Base-by-base conservation (phyloP, 1,284 basidiomycete genomes). In the Ustilago shanxiensis region DNA sequence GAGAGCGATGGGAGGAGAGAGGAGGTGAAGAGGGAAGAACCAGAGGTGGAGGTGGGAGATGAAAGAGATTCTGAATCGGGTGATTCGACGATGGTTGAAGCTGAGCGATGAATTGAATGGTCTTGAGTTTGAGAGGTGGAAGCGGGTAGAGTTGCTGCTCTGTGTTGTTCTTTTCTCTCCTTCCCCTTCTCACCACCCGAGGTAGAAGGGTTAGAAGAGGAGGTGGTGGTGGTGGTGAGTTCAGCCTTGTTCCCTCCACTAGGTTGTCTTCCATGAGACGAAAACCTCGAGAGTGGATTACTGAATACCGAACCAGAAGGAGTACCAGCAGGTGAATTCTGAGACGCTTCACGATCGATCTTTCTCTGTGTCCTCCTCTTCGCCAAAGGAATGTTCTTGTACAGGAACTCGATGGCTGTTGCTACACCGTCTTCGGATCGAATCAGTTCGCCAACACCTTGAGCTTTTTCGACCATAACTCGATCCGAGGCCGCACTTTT, bases 391-490 rank as follows among this genome's bases (percentile, higher is more conserved):
- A 80, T 72, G 66, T 80, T 80, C 63, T 61, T 69, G 70, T 76
- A 79, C 64, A 80, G 55, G 22, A 81, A 82, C 44, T 73, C 66
- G 52, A 82, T 78, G 16, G 82, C 82, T 7, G 65, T 78, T 6
- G 68, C 66, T 1, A 79, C 75, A 20, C 83, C 83, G 51, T 83
- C 68, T 49, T 84, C 83, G 28, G 72, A 51, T 16, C 79, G 72
- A 39, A 84, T 83, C 65, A 71, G 68, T 29, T 76, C 69, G 2
- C 82, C 83, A 6, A 84, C 74, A 10, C 70, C 64, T 31, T 75
- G 69, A 22, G 82, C 83, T 61, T 83, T 82, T 47, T 79, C 77
- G 24, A 78, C 74, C 79, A 84, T 81, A 54, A 79, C 66, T 10
- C 76, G 63, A 56, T 82, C 80, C 20, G 56, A 56, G 2, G 73